Conservation (phyloP, 2,329 filamentous ascomycete genomes). For the Paecilomyces formosus region DNA sequence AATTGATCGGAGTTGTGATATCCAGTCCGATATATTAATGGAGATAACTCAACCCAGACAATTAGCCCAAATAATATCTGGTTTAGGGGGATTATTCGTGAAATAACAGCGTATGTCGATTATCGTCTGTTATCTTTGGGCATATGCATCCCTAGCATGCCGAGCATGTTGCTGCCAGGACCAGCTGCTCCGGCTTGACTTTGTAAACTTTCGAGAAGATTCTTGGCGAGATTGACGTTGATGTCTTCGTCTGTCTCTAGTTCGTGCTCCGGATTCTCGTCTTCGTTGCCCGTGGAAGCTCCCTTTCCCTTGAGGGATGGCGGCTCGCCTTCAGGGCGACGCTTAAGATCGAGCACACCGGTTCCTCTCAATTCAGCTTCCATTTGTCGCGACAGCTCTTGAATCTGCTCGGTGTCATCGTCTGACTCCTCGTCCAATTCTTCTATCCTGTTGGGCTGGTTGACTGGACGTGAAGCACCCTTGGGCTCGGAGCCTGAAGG, state of each 20-base stretch:
- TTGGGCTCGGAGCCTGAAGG: slow-evolving; percentile 32
- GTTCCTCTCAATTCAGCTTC: slow-evolving; percentile 41
- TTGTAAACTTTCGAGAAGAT: slow-evolving; percentile 87
- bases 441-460: slow-evolving; percentile 28
- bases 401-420: slow-evolving; percentile 54
- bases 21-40: background rate
- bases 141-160: slow-evolving; percentile 73
- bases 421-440: slow-evolving; percentile 44
- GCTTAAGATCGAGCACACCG: slow-evolving; percentile 36
- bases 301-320: slow-evolving; percentile 22
- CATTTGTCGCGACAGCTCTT: slow-evolving; percentile 38
- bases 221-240: slow-evolving; percentile 82
- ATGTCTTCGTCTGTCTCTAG: slow-evolving; percentile 55
- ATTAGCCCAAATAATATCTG: background rate
- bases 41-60: background rate
- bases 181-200: slow-evolving; percentile 79
- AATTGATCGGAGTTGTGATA: background rate
- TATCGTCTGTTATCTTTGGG: slow-evolving; percentile 61
- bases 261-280: slow-evolving; percentile 15
- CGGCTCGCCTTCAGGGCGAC: slow-evolving; percentile 9
- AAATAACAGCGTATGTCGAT: background rate
- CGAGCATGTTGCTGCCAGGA: slow-evolving; percentile 79
- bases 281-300: slow-evolving; percentile 11
- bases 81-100: background rate
- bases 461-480: slow-evolving; percentile 12